A percentile compares a stretch with the other conserved stretches of the same genome.
Evolutionary conservation across 768 basidiomycete genomes (phyloP).

Genomic region (Dendrothele bispora): DNA sequence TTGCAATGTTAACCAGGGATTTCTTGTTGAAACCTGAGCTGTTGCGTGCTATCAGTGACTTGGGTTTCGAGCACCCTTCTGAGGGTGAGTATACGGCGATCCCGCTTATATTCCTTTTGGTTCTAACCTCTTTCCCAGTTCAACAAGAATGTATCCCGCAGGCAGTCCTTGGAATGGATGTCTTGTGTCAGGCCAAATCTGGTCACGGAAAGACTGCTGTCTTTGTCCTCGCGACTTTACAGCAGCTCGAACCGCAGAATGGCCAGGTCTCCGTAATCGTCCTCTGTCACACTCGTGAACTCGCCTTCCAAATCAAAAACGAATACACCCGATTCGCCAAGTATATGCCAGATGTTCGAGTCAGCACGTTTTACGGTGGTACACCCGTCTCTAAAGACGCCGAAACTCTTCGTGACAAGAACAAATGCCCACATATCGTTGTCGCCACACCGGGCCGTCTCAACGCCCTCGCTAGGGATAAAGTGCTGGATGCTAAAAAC

Average conservation of each 20-base stretch:
- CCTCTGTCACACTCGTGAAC: slow-evolving; percentile 97
- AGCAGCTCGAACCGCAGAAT: slow-evolving; percentile 97
- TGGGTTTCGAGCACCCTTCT: slow-evolving; percentile 99
- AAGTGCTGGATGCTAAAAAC: slow-evolving; percentile 90
- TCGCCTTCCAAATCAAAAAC: slow-evolving; percentile 99
- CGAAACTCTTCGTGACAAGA: slow-evolving; percentile 92
- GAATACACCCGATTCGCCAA: slow-evolving; percentile 99
- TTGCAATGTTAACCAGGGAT: slow-evolving; percentile 72
- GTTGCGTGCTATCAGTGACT: slow-evolving; percentile 94
- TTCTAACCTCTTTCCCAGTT: slow-evolving; percentile 51
- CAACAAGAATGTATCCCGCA: slow-evolving; percentile 99
- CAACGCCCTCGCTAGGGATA: slow-evolving; percentile 94
- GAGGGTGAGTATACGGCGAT: slow-evolving; percentile 66
- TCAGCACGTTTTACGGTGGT: slow-evolving; percentile 97
- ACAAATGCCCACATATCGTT: slow-evolving; percentile 97
- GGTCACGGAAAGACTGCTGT: slow-evolving; percentile 99
- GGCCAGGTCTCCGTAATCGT: slow-evolving; percentile 98
- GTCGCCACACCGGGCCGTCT: slow-evolving; percentile 98
- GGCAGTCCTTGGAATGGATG: slow-evolving; percentile 99
- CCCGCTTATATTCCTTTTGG: too few species aligned
- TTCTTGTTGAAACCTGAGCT: slow-evolving; percentile 98
- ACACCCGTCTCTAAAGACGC: slow-evolving; percentile 93
- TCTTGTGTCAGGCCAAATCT: slow-evolving; percentile 98
- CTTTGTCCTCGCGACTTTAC: slow-evolving; percentile 95
- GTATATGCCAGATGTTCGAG: slow-evolving; percentile 99